Evolutionary conservation across 805 yeast species (phyloP), one percentile per base, ranked within the genome.

Genomic region (Ogataea methanolica): DNA sequence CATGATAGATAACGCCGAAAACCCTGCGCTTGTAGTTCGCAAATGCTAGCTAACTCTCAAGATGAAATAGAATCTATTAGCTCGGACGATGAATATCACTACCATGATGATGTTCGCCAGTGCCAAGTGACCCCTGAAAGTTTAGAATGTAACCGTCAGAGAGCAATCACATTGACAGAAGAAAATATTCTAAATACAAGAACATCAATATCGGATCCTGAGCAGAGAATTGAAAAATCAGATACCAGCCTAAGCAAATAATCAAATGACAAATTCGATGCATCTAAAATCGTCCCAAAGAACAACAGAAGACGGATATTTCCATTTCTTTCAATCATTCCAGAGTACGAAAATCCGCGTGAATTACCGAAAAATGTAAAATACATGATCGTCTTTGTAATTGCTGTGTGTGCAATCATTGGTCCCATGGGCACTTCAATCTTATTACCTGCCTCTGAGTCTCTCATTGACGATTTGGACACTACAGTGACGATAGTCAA

Each of bases 401-500:
- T 88, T 42, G 91, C 92, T 0, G 67, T 78, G 48, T 90, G 91
- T 6, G 85, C 91, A 1, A 68, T 85, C 61, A 76, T 85, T 45
- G 96, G 96, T 0, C 96, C 96, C 6, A 85, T 88, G 94, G 96
- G 94, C 12, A 83, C 94, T 1, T 83, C 94, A 0, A 86, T 88
- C 43, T 72, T 88, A 58, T 76, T 85, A 43, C 96, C 96, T 0
- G 92, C 94, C 0, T 77, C 87, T 19, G 78, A 78, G 33, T 76
- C 79, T 45, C 75, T 88, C 38, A 75, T 76, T 5, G 51, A 54
- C 1, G 80, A 78, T 17, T 72, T 86, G 16, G 40, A 82, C 39
- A 83, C 95, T 0, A 58, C 78, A 5, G 75, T 75, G 1, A 68
- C 81, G 29, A 72, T 78, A 57, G 88, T 88, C 23, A 88, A 88